Base-by-base conservation (phyloP, 441 rosid species). In the Adansonia gregorii region DNA sequence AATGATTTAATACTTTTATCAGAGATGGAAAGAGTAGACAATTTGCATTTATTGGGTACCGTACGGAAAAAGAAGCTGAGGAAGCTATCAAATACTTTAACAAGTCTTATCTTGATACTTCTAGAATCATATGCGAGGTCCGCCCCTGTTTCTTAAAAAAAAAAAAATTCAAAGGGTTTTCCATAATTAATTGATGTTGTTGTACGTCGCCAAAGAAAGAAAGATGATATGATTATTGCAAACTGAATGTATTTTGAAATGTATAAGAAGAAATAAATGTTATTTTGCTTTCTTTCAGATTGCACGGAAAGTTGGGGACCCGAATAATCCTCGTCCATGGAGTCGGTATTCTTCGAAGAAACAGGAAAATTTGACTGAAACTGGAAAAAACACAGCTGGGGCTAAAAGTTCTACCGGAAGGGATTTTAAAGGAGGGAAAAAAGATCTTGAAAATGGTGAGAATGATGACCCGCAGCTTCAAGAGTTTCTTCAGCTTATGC, bases 11-110 rank as follows among this genome's bases (percentile, higher is more conserved):
- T 61, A 5, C 39, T 6, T 69, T 43, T 49, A 82, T 52, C 70
- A 95, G 98, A 14, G 97, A 94, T 76, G 99, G 98, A 22, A 89
- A 79, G 84, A 93, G 88, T 76, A 89, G 98, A 84, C 97, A 93
- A 61, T 91, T 96, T 51, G 99, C 94, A 22, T 94, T 93, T 75
- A 78, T 94, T 61, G 99, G 98, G n/a, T 96, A 87, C 19, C 98
- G 97, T 12, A 88, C 87, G 0, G 91, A 84, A 74, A 75, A 55
- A 49, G 96, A 94, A 81, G 98, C 98, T 11, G 86, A 86, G 81
- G 96, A 92, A 84, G 98, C 97, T 83, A 89, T 93, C 56, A 90
- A 82, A 77, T 86, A 91, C 86, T 91, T 94, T 86, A 87, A 89
- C 80, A 94, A 81, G 71, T 88, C 97, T 58, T 95, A 66, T 67